Evolutionary conservation across 164 flowering plant species (phyloP), one percentile per base, ranked within the genome.

Genomic region (Berberis thunbergii): DNA sequence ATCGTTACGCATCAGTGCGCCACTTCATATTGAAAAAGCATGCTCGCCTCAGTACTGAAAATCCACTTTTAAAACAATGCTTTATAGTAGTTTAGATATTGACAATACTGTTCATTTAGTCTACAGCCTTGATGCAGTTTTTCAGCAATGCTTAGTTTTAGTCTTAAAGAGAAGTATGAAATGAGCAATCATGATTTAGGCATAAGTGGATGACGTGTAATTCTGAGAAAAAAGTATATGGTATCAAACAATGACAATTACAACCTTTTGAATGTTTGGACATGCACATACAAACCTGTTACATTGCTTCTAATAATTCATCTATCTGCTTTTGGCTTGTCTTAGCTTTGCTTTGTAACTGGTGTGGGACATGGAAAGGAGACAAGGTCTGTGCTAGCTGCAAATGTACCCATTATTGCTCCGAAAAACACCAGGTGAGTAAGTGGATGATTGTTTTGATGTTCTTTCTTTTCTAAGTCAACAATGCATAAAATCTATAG

Each of bases 281-380:
- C 8, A 46, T 46, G 49, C 49, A 46, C 49, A 46, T 50, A 50
- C 54, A 50, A 10, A 26, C 54, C 4, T 52, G 50, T 59, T 59
- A 42, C 26, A 3, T 42, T 26, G 45, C 45, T 2, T 44, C 40
- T 48, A 3, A 41, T 41, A 10, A 55, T 59, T 43, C 58, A 55
- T 70, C 8, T 41, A 49, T 63, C 39, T 52, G 26, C 41, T 57
- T 44, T 54, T 64, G 67, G 43, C 40, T 1, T 77, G 70, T 67
- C 75, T 49, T 76, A 89, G 96, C 83, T 73, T 13, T 73, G 41
- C 86, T 84, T 6, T 88, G 96, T 77, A 64, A 58, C 58, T 91
- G 97, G 97, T 91, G 97, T 78, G 87, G 96, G 64, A 81, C 94
- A 10, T 86, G 97, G 97, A 88, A 79, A 77, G 97, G 94, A 70